phyloP scores from a whole-genome alignment of 345 rosid species.

The Boechera divaricarpa region DNA sequence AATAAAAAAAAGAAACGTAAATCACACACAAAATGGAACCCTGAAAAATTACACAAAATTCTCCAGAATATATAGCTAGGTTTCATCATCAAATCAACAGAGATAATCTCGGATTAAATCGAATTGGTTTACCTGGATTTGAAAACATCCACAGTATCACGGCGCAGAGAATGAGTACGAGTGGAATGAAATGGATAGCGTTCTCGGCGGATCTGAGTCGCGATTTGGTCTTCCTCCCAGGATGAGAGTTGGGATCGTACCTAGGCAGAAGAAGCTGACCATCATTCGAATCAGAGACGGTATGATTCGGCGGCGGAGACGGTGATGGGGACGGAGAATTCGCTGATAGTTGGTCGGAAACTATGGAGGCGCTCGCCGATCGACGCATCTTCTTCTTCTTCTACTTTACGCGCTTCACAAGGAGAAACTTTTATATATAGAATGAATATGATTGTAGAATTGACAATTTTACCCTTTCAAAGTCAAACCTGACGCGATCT shows the following conservation, averaged over 20 bases:
- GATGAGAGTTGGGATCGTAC: slow-evolving; percentile 66
- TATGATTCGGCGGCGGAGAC: slow-evolving; percentile 32
- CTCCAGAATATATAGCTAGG: neutral
- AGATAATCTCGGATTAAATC: neutral
- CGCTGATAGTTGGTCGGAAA: slow-evolving; percentile 52
- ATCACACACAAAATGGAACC: neutral
- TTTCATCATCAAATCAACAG: neutral
- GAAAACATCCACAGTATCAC: slow-evolving; percentile 84
- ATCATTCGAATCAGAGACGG: slow-evolving; percentile 36
- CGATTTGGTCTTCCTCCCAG: slow-evolving; percentile 62
- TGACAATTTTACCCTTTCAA: slow-evolving; percentile 16
- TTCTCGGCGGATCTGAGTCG: slow-evolving; percentile 80
- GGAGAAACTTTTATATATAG: neutral
- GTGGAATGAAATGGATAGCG: slow-evolving; percentile 81
- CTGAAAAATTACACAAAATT: neutral
- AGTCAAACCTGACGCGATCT: slow-evolving; percentile 30
- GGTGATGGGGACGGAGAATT: slow-evolving; percentile 43
- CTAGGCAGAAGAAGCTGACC: slow-evolving; percentile 58
- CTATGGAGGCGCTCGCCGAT: slow-evolving; percentile 59
- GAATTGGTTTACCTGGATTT: slow-evolving; percentile 46
- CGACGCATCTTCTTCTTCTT: slow-evolving; percentile 59
- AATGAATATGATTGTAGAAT: neutral
- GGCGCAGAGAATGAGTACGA: slow-evolving; percentile 66
- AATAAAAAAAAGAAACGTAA: neutral
- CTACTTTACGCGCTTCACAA: slow-evolving; percentile 37